Evolutionary conservation across 768 basidiomycete species (phyloP).

Genomic region (Chalciporus sphaerocephalus): DNA sequence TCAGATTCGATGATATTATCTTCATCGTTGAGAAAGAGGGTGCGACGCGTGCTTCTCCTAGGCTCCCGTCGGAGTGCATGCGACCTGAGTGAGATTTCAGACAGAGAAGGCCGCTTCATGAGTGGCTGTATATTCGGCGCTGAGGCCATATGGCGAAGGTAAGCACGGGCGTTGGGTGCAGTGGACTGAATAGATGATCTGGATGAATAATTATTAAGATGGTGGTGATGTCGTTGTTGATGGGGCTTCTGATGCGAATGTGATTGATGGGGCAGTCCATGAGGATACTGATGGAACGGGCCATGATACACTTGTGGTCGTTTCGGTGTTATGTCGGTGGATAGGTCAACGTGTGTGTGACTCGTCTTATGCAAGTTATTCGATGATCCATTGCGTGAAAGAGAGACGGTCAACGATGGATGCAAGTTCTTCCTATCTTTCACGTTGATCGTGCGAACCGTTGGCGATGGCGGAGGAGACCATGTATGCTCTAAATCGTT

Average conservation of each 20-base stretch:
- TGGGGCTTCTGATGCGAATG: conserved; percentile 16
- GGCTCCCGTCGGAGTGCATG: conserved; percentile 18
- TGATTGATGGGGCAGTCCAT: conserved; percentile 20
- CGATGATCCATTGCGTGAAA: conserved; percentile 19
- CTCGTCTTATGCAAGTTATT: conserved; percentile 15
- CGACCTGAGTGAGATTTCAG: conserved; percentile 33
- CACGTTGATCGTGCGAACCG: conserved; percentile 11
- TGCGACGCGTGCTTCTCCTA: conserved; percentile 31
- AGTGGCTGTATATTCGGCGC: conserved; percentile 42
- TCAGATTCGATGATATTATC: conserved; percentile 23
- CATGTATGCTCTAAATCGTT: conserved; percentile 7
- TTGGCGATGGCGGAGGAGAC: conserved; percentile 28
- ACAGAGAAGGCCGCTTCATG: conserved; percentile 29
- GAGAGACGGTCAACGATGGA: conserved; percentile 15
- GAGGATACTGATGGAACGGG: conserved; percentile 24
- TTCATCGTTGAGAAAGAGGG: conserved; percentile 33
- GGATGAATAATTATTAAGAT: conserved; percentile 24
- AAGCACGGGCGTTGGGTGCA: conserved; percentile 53
- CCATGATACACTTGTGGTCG: conserved; percentile 9
- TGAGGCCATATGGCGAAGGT: conserved; percentile 74
- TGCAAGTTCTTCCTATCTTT: conserved; percentile 9
- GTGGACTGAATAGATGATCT: conserved; percentile 21
- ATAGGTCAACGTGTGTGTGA: conserved; percentile 9
- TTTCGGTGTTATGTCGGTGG: conserved; percentile 10
- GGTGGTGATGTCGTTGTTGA: conserved; percentile 18